These are phyloP conservation scores for Heliamphora pulchella DNA, from an alignment of 179 eudicot genomes.

Conservation along the genomic window DNA sequence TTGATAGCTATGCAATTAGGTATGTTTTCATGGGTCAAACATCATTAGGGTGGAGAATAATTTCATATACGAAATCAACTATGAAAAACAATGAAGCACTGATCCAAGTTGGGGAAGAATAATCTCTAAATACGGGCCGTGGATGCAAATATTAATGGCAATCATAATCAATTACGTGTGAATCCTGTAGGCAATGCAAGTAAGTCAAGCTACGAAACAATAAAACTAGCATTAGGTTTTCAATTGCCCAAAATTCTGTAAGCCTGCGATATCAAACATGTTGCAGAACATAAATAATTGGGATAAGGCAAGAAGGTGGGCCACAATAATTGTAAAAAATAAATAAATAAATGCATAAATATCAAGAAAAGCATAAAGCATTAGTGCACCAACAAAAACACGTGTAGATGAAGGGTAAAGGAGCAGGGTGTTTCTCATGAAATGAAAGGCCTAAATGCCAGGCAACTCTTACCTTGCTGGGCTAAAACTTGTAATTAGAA, in stretches of 20 bases:
- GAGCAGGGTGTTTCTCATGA: background rate
- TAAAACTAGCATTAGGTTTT: background rate
- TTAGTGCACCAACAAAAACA: background rate
- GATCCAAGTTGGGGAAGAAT: background rate
- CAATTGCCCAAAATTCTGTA: background rate
- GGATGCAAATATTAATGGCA: background rate
- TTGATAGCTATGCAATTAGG: background rate
- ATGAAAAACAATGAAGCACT: background rate
- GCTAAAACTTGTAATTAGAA: background rate
- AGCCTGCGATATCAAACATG: background rate
- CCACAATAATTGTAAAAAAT: background rate
- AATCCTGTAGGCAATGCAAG: background rate
- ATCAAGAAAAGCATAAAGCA: background rate
- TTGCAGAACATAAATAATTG: background rate
- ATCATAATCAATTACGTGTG: background rate
- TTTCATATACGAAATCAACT: background rate
- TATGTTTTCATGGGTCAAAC: background rate
- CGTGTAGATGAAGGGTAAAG: background rate
- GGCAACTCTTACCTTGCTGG: too few species aligned
- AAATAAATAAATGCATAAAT: background rate
- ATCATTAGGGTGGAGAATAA: background rate
- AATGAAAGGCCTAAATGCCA: background rate
- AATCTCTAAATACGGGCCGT: background rate
- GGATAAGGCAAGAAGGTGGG: background rate
- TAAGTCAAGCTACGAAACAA: background rate